These are phyloP conservation scores for Colletotrichum tropicicola DNA, from an alignment of 2,329 filamentous ascomycete genomes.

Conservation along the genomic window DNA sequence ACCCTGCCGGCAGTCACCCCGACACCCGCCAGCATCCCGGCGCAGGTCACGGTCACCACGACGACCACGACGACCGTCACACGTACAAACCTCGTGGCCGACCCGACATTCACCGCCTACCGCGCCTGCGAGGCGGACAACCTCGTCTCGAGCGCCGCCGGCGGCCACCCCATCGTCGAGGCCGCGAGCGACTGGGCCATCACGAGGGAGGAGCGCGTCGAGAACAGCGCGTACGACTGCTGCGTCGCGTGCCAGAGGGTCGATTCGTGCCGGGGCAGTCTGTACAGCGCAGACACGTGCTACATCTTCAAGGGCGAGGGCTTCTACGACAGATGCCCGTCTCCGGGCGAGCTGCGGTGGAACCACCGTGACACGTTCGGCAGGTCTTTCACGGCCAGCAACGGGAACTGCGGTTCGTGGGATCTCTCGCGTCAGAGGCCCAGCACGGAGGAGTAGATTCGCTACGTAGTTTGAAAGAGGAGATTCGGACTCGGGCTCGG, in stretches of 20 bases:
- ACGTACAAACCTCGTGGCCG: background rate
- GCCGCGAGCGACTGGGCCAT: background rate
- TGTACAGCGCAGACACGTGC: slow-evolving; percentile 7
- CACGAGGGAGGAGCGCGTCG: background rate
- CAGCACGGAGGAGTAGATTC: background rate
- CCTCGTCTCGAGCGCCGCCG: background rate
- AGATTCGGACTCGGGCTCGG: too few relatives aligned
- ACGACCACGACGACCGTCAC: slow-evolving; percentile 6
- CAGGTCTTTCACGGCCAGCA: slow-evolving; percentile 13
- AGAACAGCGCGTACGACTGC: background rate
- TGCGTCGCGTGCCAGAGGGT: slow-evolving; percentile 19
- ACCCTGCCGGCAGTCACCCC: background rate
- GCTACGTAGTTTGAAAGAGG: too few relatives aligned
- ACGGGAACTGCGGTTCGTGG: slow-evolving; percentile 17
- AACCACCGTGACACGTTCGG: background rate
- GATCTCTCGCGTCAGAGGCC: background rate
- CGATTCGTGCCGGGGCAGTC: slow-evolving; percentile 9
- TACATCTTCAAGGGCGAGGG: slow-evolving; percentile 1
- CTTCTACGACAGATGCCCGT: background rate
- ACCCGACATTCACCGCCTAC: slow-evolving; percentile 21
- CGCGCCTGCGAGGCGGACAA: slow-evolving; percentile 18
- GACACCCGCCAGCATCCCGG: background rate
- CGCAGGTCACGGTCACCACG: slow-evolving; percentile 1
- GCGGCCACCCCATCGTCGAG: slow-evolving; percentile 12
- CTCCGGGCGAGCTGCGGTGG: slow-evolving; percentile 2